Evolutionary conservation across 2,329 filamentous ascomycete genomes (phyloP).

Genomic region (Aspergillus versicolor): DNA sequence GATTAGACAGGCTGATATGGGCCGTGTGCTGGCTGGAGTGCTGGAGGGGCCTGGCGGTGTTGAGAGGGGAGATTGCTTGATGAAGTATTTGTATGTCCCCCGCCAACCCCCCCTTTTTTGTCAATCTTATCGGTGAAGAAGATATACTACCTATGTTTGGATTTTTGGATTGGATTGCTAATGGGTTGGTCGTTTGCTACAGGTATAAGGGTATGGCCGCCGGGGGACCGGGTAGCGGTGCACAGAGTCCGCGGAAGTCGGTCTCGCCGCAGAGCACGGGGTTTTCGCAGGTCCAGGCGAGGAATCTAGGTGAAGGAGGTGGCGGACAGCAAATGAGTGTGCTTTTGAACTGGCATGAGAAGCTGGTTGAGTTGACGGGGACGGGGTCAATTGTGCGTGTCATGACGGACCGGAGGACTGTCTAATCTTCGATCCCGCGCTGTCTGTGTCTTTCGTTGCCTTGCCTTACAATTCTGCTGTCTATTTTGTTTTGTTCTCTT

Average conservation of each 20-base stretch:
- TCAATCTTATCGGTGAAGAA: background rate
- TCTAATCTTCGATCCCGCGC: slow-evolving; percentile 47
- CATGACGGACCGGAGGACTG: slow-evolving; percentile 94
- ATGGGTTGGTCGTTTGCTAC: slow-evolving; percentile 6
- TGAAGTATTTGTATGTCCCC: slow-evolving; percentile 86
- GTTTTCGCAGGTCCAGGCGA: slow-evolving; percentile 74
- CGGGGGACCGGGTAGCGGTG: slow-evolving; percentile 36
- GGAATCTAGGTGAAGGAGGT: slow-evolving; percentile 62
- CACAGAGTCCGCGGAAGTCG: slow-evolving; percentile 51
- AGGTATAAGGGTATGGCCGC: slow-evolving; percentile 88
- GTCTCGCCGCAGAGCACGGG: slow-evolving; percentile 77
- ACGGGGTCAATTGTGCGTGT: slow-evolving; percentile 88
- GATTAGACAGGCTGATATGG: slow-evolving; percentile 96
- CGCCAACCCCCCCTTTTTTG: background rate
- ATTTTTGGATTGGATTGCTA: background rate
- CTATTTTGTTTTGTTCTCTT: slow-evolving; percentile 10
- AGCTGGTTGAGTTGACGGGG: slow-evolving; percentile 90
- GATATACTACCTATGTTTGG: background rate
- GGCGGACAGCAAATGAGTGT: slow-evolving; percentile 93
- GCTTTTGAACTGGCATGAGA: slow-evolving; percentile 96
- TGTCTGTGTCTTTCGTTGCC: background rate
- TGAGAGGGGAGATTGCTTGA: slow-evolving; percentile 86
- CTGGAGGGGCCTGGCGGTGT: slow-evolving; percentile 75
- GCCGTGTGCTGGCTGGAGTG: slow-evolving; percentile 77
- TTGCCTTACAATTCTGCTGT: background rate